phyloP scores from a whole-genome alignment of 2,329 filamentous ascomycete genomes.

The Sarocladium brachiariae region DNA sequence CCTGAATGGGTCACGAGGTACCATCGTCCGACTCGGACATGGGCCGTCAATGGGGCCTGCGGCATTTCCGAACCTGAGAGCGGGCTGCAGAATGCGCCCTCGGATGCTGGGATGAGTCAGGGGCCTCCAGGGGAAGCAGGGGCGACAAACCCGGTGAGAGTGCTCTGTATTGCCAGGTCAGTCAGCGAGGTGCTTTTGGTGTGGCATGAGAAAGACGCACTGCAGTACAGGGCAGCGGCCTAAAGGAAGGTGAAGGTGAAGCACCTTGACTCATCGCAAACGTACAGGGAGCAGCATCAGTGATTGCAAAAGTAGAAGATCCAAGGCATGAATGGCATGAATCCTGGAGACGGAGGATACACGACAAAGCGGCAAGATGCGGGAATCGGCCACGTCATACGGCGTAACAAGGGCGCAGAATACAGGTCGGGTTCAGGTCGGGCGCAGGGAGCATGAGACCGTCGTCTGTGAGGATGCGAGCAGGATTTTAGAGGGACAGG shows the following conservation, averaged over 20 bases:
- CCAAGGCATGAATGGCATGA: neutral
- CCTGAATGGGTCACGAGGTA: neutral
- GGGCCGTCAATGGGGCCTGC: neutral
- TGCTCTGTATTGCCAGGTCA: neutral
- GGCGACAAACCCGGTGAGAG: neutral
- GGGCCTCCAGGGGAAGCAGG: neutral
- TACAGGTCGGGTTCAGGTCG: too few species aligned
- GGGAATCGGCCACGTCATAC: neutral
- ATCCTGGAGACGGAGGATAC: neutral
- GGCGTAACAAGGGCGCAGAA: neutral
- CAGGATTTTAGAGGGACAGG: neutral
- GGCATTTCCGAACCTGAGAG: neutral
- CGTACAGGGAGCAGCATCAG: neutral
- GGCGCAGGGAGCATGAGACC: neutral
- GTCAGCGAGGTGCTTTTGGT: neutral
- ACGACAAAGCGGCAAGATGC: neutral
- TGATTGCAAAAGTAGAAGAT: neutral
- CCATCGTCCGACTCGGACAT: neutral
- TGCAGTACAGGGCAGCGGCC: neutral
- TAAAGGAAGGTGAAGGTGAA: neutral
- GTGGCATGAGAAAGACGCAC: neutral
- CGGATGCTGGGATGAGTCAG: neutral
- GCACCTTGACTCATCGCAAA: neutral
- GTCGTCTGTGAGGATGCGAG: neutral
- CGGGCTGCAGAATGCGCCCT: neutral